phyloP scores from a whole-genome alignment of 371 early-diverging fungal species.

The Chytridium lagenaria region DNA sequence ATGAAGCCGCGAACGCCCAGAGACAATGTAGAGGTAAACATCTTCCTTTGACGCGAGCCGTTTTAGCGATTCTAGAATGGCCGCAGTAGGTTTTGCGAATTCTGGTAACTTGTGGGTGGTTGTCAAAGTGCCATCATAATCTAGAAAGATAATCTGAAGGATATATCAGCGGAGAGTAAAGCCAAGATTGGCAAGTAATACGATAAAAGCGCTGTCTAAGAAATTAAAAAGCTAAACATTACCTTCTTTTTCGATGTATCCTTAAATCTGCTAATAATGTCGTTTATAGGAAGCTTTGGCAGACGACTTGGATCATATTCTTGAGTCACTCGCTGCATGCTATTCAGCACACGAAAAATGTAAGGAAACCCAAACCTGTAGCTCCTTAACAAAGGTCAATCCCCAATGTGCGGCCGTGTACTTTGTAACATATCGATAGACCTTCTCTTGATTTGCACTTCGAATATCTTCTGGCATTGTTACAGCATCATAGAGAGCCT shows the following conservation, averaged over 20 bases:
- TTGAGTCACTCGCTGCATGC: constrained; percentile 69
- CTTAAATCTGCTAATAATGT: constrained; percentile 41
- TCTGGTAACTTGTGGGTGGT: constrained; percentile 85
- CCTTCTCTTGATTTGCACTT: constrained; percentile 85
- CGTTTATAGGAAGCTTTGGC: constrained; percentile 49
- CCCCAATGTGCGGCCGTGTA: constrained; percentile 99
- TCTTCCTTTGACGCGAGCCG: constrained; percentile 72
- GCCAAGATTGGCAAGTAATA: background rate
- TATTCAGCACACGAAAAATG: background rate
- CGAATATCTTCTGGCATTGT: constrained; percentile 86
- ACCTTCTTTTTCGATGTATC: constrained; percentile 50
- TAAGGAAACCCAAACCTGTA: constrained; percentile 54
- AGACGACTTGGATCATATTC: constrained; percentile 70
- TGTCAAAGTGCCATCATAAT: constrained; percentile 95
- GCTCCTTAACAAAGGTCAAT: constrained; percentile 86
- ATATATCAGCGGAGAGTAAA: background rate
- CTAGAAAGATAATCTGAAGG: constrained; percentile 76
- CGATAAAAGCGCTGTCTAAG: background rate
- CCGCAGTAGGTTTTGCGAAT: constrained; percentile 81
- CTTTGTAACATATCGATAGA: constrained; percentile 92
- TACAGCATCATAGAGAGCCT: constrained; percentile 90
- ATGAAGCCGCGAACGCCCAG: constrained; percentile 68
- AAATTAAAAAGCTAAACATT: constrained; percentile 3
- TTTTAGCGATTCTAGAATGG: constrained; percentile 71
- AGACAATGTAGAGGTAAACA: constrained; percentile 91